phyloP scores from a whole-genome alignment of 2,329 filamentous ascomycete species.

The Neoascochyta sp. region DNA sequence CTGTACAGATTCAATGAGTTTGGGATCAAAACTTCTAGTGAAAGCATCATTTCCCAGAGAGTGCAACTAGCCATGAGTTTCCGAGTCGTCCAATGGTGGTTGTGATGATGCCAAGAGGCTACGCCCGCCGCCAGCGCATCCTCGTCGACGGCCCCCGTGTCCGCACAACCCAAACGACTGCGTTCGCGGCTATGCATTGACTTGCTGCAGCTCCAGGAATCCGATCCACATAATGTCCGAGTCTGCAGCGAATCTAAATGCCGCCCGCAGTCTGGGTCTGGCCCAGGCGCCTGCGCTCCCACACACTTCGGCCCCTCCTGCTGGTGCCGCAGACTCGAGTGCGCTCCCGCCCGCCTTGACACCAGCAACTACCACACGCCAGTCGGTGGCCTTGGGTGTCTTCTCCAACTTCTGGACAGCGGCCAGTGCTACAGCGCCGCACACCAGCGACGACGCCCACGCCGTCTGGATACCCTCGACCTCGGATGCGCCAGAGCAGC shows the following conservation, averaged over 20 bases:
- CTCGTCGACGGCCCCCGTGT: slow-evolving; percentile 32
- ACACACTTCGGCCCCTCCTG: slow-evolving; percentile 16
- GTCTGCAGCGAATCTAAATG: slow-evolving; percentile 21
- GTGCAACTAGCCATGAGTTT: no score
- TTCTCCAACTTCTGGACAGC: slow-evolving; percentile 32
- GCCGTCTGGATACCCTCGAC: slow-evolving; percentile 6
- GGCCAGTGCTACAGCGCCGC: slow-evolving; percentile 19
- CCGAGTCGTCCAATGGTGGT: no score
- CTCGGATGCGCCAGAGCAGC: slow-evolving; percentile 25
- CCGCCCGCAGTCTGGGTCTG: slow-evolving; percentile 20
- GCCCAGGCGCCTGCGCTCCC: slow-evolving; percentile 19
- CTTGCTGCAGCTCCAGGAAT: slow-evolving; percentile 37
- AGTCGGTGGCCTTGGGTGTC: slow-evolving; percentile 31
- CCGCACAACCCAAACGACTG: slow-evolving; percentile 31
- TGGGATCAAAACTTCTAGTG: no score
- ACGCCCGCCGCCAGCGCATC: slow-evolving; percentile 28
- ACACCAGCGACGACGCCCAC: slow-evolving; percentile 11
- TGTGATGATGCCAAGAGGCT: slow-evolving; percentile 7
- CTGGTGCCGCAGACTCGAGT: slow-evolving; percentile 16
- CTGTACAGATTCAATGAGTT: no score
- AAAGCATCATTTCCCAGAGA: no score
- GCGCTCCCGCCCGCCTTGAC: slow-evolving; percentile 32
- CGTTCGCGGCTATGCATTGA: slow-evolving; percentile 37
- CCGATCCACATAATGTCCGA: slow-evolving; percentile 32
- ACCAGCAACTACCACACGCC: slow-evolving; percentile 35